Base-by-base conservation (phyloP, 108 stramenopile species). In the Nitzschia inconspicua region DNA sequence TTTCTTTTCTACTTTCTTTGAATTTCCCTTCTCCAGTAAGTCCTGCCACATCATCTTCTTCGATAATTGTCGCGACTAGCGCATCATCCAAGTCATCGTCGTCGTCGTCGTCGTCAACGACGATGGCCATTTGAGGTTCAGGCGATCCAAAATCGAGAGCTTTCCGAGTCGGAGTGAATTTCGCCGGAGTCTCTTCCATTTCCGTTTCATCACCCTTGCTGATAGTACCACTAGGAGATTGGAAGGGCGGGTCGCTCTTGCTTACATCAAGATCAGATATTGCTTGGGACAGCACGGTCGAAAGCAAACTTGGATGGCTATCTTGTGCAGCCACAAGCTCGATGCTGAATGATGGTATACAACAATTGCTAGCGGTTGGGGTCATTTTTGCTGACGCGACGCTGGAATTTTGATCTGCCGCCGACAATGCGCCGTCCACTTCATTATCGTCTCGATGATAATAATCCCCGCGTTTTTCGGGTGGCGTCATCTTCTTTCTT, bases 101-200 rank as follows among this genome's bases (percentile, higher is more conserved):
- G 27, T 47, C 64, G 16, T 66, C 72, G 43, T 65, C 58, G 27
- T 66, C 65, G 23, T 65, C 72, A 14, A 72, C 59, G 4, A 72
- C 35, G 18, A 56, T 41, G 0, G 47, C 62, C 13, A 58, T 29
- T 26, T 47, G 50, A 25, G 39, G 47, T 34, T 72, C 70, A 14
- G 70, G 70, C 2, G 68, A 60, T 14, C 27, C 28, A 23, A 67
- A 41, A 2, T 29, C 37, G 43, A 43, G n/a, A 37, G 25, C 22
- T 29, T 26, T 43, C 13, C 26, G 16, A 11, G 40, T 10, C 34
- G 11, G 6, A 7, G 11, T 26, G 49, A 36, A 11, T 35, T 50
- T 50, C 29, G 18, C 25, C 32, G 64, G 64, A 3, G 64, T 65
- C 3, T 32, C 11, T 34, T 65, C 53, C 13, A 53, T 34, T 4